Conservation (phyloP, 2,329 filamentous ascomycete species). For the Bipolaris gigantea region DNA sequence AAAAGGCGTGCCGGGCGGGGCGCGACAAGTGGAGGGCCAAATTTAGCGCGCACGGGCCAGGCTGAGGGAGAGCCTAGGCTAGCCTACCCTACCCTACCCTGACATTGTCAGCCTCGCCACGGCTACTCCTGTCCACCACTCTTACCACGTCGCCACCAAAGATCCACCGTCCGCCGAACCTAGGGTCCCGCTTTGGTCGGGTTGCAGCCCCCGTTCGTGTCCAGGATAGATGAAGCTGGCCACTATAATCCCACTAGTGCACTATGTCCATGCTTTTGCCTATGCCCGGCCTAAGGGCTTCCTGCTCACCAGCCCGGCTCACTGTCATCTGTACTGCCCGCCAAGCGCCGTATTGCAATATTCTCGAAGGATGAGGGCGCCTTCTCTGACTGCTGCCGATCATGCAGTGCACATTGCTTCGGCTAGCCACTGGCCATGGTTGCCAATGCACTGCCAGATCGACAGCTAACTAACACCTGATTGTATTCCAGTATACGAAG, state of each 20-base stretch:
- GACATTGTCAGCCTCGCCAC: constrained; percentile 30
- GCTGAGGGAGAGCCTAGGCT: no score
- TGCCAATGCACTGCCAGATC: constrained; percentile 29
- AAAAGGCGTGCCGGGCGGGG: constrained; percentile 26
- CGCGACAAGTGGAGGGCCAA: constrained; percentile 26
- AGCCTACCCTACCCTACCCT: constrained; percentile 7
- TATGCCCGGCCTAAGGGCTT: constrained; percentile 36
- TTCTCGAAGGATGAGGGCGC: constrained; percentile 33
- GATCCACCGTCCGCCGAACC: constrained; percentile 14
- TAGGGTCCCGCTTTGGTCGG: constrained; percentile 13
- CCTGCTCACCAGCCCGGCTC: constrained; percentile 13
- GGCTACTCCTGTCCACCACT: constrained; percentile 24
- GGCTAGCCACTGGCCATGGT: constrained; percentile 16
- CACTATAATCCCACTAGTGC: constrained; percentile 6
- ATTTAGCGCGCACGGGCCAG: constrained; percentile 26
- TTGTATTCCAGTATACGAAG: constrained; percentile 22
- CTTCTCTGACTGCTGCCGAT: constrained; percentile 19
- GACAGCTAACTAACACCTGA: constrained; percentile 30
- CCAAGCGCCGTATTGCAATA: constrained; percentile 24
- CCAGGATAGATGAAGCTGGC: constrained; percentile 33
- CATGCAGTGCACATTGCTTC: constrained; percentile 18
- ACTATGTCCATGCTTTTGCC: constrained; percentile 15
- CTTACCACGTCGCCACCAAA: constrained; percentile 18
- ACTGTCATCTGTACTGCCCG: constrained; percentile 21
- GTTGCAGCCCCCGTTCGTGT: constrained; percentile 21